These are phyloP conservation scores for Diaporthe citriasiana DNA, from an alignment of 2,329 filamentous ascomycete species.

Conservation along the genomic window DNA sequence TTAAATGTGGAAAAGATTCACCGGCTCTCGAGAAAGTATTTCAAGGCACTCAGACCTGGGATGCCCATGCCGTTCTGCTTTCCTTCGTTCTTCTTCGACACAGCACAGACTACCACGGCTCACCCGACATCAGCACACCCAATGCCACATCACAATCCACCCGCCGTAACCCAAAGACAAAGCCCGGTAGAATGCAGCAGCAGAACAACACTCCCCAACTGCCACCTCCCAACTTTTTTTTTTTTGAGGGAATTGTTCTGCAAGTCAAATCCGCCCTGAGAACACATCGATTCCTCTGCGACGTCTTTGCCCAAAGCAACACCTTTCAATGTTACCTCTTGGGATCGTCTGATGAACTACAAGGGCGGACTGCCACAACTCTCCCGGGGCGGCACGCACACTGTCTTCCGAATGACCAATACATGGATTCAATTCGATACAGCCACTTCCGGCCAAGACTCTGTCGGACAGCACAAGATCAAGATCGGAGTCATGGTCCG, in stretches of 20 bases:
- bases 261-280: not conserved
- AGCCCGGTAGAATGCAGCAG: not conserved
- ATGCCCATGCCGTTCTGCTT: not conserved
- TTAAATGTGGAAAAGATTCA: not conserved
- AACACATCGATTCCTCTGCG: not conserved
- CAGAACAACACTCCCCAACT: not conserved
- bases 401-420: not conserved
- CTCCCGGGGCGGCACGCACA: not conserved
- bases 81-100: not conserved
- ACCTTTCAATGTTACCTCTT: accelerated
- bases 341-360: not conserved
- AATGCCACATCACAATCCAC: not conserved
- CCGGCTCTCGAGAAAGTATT: not conserved
- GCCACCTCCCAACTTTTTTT: too few relatives aligned
- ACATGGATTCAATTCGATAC: not conserved
- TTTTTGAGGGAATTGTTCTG: not conserved
- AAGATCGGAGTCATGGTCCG: not conserved
- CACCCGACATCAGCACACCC: too few relatives aligned
- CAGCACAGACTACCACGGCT: not conserved
- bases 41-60: not conserved
- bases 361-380: not conserved
- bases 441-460: not conserved
- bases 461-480: too few relatives aligned
- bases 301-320: not conserved
- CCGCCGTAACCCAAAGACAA: not conserved